Conservation (phyloP, 108 stramenopile genomes). For the Craspedostauros australis region DNA sequence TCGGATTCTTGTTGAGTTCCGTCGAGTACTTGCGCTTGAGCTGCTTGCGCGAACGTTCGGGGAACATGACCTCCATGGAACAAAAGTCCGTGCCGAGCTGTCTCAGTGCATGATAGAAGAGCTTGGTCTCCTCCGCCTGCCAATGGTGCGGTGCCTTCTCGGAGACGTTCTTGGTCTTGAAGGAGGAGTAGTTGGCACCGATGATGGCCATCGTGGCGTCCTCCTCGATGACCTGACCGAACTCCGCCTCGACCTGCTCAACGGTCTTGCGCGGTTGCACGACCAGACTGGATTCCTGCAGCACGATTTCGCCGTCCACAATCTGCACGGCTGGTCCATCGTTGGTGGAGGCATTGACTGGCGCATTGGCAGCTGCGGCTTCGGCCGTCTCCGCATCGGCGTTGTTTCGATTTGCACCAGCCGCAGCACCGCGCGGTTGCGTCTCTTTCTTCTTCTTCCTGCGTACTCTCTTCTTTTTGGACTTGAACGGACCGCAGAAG, state of each 20-base stretch:
- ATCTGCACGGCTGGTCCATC: constrained; percentile 51
- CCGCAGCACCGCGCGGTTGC: neutral
- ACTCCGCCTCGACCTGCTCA: constrained; percentile 39
- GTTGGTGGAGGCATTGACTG: neutral
- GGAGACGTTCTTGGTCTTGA: constrained; percentile 19
- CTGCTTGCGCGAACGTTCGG: constrained; percentile 46
- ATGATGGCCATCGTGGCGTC: constrained; percentile 41
- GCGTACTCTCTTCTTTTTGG: neutral
- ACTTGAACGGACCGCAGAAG: constrained; percentile 20
- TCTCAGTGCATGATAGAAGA: constrained; percentile 62
- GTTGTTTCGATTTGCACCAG: neutral
- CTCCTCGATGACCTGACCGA: constrained; percentile 40
- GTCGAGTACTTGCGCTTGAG: constrained; percentile 69
- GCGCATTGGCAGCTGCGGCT: neutral
- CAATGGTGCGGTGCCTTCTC: constrained; percentile 41
- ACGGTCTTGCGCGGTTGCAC: constrained; percentile 27
- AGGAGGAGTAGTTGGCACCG: constrained; percentile 44
- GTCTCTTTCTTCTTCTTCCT: neutral
- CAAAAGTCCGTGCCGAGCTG: constrained; percentile 77
- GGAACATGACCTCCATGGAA: constrained; percentile 61
- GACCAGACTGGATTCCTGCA: constrained; percentile 53
- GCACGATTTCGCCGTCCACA: constrained; percentile 63
- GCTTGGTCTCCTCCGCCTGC: constrained; percentile 59
- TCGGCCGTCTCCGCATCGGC: neutral
- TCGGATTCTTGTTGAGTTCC: constrained; percentile 53